Evolutionary conservation across 441 rosid species (phyloP), one percentile per base, ranked within the genome.

Genomic region (Cnidoscolus chayamansa): DNA sequence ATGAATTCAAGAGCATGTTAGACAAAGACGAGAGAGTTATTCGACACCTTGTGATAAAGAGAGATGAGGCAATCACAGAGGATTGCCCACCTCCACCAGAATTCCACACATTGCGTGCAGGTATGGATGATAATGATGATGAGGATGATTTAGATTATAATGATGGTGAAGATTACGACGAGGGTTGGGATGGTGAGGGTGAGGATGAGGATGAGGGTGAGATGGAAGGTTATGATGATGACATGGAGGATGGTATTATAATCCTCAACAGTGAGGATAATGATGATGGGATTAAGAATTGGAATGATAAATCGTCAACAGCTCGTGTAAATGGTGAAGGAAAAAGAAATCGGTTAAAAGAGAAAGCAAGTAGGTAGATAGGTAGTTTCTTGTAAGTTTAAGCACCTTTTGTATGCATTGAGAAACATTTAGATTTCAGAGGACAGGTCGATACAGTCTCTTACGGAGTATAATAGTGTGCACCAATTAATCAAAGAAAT

Each of bases 61-160:
- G 84, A 60, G 92, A 94, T 49, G 70, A 89, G 78, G 97, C 95
- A 7, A 83, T 88, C 73, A 90, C 92, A 0, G 84, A 85, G 73
- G 89, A 88, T 73, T 86, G 91, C 51, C 90, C 91, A 30, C 97
- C 98, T 35, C 98, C 98, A 25, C 97, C 90, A 0, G 97, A 94
- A 74, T 91, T 87, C 84, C 88, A 83, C 81, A 80, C 87, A 55
- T 71, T 89, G 63, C 83, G 79, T 3, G 85, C 78, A n/a, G 81
- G 82, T 45, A 68, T 50, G 72, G 81, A 76, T 72, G 86, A 76
- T 71, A 32, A 78, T 2, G 85, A 83, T 15, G 85, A 79, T 0
- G 89, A 79, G 0, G 83, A 80, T 20, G 91, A 83, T 40, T 63
- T 60, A 31, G 80, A 77, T 10, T 62, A 76, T 1, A 88, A 85